Conservation (phyloP, 805 yeast species). For the Yarrowia osloensis region DNA sequence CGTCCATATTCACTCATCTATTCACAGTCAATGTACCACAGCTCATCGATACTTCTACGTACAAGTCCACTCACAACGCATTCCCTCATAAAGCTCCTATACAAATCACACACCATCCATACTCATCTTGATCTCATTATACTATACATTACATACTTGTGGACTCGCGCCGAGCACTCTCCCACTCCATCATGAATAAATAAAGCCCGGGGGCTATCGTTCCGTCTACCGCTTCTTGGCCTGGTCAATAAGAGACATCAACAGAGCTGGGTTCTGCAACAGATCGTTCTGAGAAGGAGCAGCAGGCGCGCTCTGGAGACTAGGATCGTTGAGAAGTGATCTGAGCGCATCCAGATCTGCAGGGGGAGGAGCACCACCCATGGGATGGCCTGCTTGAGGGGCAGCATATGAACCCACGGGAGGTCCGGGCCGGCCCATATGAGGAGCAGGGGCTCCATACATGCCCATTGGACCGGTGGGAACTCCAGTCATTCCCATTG, state of each 20-base stretch:
- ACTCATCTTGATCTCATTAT: not conserved
- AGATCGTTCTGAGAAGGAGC: not conserved
- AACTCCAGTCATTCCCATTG: not conserved
- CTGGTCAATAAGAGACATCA: conserved; percentile 19
- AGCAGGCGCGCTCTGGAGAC: not conserved
- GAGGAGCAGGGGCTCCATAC: not conserved
- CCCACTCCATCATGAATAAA: not conserved
- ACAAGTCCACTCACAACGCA: no score
- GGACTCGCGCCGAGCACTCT: not conserved
- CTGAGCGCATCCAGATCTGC: not conserved
- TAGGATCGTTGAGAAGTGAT: not conserved
- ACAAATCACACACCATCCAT: not conserved
- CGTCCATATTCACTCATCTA: no score
- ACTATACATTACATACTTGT: not conserved
- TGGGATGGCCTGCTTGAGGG: no score
- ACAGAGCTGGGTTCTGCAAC: conserved; percentile 9
- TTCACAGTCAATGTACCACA: no score
- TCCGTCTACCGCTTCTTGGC: conserved; percentile 6
- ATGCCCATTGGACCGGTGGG: not conserved
- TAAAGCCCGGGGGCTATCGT: not conserved
- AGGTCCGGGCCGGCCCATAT: not conserved
- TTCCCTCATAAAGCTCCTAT: no score
- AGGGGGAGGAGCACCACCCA: not conserved
- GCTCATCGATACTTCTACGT: no score
- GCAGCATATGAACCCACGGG: not conserved